Base-by-base conservation (phyloP, 345 rosid genomes). In the Moricandia moricandioides region DNA sequence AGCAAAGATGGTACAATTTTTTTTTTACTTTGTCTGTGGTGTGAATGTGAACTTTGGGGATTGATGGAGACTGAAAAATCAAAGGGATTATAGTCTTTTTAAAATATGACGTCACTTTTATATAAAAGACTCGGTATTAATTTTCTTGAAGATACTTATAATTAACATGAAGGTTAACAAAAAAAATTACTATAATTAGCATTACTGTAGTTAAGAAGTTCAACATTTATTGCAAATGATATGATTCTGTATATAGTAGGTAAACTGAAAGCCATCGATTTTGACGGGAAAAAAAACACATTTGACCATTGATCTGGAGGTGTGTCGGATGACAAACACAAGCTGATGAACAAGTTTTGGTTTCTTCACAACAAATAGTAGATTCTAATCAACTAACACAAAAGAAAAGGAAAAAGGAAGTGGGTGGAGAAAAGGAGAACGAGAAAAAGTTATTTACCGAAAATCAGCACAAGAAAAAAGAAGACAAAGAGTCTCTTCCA, bases 1-100 rank as follows among this genome's bases (percentile, higher is more conserved):
- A 76, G 79, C 79, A 39, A 69, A 76, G 58, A 62, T 62, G 11
- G 74, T 76, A 69, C 70, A 64, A 61, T 4, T 67, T 75, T 74
- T 40, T 52, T 7, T 65, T 75, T 69, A 51, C 69, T 76, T 76
- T 76, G 68, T 68, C 70, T 69, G 47, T 27, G 4, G 37, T 54
- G 70, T 62, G 70, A 76, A 49, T 61, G 70, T 69, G 74, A 76
- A 69, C 75, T 76, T 76, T 62, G 79, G 62, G 65, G 74, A 62
- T 62, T 76, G 79, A 69, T 76, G 33, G 62, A 69, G 74, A 37
- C 69, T 51, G 69, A 34, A 37, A 49, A 68, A 67, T 51, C 55
- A 67, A 60, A 34, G 40, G 73, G 67, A 26, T 74, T 17, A 2
- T 30, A 51, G 7, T 5, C 63, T 61, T 49, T 30, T 71, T 39